phyloP scores from a whole-genome alignment of 2,329 filamentous ascomycete genomes.

The Neonectria hederae region DNA sequence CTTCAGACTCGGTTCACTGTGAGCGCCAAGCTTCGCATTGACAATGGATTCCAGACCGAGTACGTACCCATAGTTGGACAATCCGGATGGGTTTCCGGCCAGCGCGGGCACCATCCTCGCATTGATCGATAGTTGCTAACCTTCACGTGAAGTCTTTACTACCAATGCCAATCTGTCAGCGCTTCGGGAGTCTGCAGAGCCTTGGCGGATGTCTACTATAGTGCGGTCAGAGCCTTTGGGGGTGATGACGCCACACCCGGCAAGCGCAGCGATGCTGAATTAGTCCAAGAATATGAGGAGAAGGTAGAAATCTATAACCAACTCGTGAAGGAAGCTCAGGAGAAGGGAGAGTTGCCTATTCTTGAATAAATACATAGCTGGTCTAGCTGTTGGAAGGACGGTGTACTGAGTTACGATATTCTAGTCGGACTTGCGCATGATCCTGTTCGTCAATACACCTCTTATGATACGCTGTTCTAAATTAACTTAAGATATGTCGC shows the following conservation, averaged over 20 bases:
- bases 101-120: too few relatives aligned
- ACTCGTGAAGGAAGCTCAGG: slow-evolving; percentile 49
- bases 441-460: too few relatives aligned
- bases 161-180: slow-evolving; percentile 45
- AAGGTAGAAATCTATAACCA: slow-evolving; percentile 48
- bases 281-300: slow-evolving; percentile 44
- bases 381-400: neutral
- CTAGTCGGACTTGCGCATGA: too few relatives aligned
- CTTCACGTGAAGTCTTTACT: slow-evolving; percentile 51
- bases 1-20: slow-evolving; percentile 57
- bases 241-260: slow-evolving; percentile 41
- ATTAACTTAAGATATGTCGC: too few relatives aligned
- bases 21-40: slow-evolving; percentile 54
- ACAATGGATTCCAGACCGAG: slow-evolving; percentile 60
- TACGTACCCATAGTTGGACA: too few relatives aligned
- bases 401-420: neutral
- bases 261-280: slow-evolving; percentile 26
- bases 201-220: slow-evolving; percentile 54
- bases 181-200: slow-evolving; percentile 42
- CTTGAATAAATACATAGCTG: neutral
- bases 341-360: slow-evolving; percentile 43
- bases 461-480: too few relatives aligned
- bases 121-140: too few relatives aligned
- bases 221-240: slow-evolving; percentile 50
- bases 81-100: too few relatives aligned